A percentile compares a stretch with the other conserved stretches of the same genome.
Evolutionary conservation across 78 protist species (phyloP).

Genomic region (Chrysochromulina parva): DNA sequence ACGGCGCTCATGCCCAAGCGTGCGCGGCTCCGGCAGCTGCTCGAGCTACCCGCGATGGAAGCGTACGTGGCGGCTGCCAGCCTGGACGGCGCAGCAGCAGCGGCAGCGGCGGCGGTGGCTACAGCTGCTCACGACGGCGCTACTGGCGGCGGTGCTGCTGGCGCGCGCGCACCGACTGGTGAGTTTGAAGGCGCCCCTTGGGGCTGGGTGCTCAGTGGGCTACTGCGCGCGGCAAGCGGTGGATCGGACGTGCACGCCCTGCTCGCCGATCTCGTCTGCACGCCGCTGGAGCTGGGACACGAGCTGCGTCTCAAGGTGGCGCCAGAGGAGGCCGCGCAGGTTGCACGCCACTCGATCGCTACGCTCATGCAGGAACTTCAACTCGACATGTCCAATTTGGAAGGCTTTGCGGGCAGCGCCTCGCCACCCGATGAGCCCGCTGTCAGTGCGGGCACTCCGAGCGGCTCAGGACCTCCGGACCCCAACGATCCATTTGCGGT

Average conservation of each 20-base stretch:
- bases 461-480: background rate
- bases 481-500: background rate
- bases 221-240: background rate
- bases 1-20: background rate
- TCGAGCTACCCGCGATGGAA: background rate
- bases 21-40: background rate
- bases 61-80: background rate
- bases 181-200: background rate
- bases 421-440: background rate
- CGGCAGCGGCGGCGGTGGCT: background rate
- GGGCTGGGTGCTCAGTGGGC: background rate
- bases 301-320: background rate
- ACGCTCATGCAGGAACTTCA: background rate
- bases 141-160: no score
- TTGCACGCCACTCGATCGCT: background rate
- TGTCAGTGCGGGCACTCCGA: background rate
- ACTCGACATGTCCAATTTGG: background rate
- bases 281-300: background rate
- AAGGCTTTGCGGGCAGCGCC: background rate
- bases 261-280: background rate
- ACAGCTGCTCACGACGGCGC: no score
- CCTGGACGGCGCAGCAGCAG: background rate
- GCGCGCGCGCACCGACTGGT: no score
- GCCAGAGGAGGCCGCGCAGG: background rate
- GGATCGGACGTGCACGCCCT: background rate